Conservation (phyloP, 306 rosid genomes). For the Trichosanthes truncata region DNA sequence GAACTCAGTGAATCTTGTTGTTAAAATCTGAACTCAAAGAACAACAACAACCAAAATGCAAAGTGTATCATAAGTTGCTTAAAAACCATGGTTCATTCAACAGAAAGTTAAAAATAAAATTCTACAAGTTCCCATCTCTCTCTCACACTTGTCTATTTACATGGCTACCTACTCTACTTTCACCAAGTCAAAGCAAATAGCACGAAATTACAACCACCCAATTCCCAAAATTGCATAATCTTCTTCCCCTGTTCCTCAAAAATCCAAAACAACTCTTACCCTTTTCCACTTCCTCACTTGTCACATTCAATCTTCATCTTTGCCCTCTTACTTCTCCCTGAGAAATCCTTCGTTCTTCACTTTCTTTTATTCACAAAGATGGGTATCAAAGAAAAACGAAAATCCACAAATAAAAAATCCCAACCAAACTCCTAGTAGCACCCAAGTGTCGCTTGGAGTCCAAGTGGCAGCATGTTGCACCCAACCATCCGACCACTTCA, state of each 20-base stretch:
- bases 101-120: not conserved
- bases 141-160: not conserved
- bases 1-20: slow-evolving; percentile 57
- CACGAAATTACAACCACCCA: not conserved
- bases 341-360: not conserved
- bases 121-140: slow-evolving; percentile 6
- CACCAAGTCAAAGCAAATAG: not conserved
- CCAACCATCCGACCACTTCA: too few species aligned
- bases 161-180: not conserved
- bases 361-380: not conserved
- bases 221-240: not conserved
- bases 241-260: slow-evolving; percentile 2
- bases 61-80: slow-evolving; percentile 3
- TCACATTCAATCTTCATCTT: not conserved
- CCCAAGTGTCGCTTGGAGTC: too few species aligned
- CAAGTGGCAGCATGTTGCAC: too few species aligned
- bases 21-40: slow-evolving; percentile 48
- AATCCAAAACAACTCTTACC: not conserved
- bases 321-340: not conserved
- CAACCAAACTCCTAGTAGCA: too few species aligned
- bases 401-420: not conserved
- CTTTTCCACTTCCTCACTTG: too few species aligned
- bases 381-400: not conserved
- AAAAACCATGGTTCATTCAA: slow-evolving; percentile 9
- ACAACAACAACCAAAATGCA: slow-evolving; percentile 27